Percentiles rank a stretch among this genome's conserved stretches.
Conservation (phyloP, 495 filamentous ascomycete genomes). For the Gamarada debralockiae region DNA sequence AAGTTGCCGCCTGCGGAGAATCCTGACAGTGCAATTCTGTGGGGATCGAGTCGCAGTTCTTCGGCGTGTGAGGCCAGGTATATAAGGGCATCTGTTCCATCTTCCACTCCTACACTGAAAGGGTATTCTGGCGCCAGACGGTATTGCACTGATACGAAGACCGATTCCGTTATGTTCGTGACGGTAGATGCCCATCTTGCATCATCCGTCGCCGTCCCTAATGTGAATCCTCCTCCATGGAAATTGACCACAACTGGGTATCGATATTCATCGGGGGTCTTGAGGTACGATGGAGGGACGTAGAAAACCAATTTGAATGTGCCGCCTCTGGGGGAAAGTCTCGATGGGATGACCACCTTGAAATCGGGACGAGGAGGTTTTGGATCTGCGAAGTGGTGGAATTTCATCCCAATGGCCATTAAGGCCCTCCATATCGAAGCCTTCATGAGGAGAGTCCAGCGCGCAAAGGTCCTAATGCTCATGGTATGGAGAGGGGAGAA, state of each 20-base stretch:
- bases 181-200: constrained; percentile 60
- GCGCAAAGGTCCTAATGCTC: constrained; percentile 36
- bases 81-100: constrained; percentile 66
- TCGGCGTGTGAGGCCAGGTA: constrained; percentile 58
- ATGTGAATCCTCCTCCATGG: constrained; percentile 75
- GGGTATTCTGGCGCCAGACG: constrained; percentile 74
- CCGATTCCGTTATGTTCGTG: constrained; percentile 34
- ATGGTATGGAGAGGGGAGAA: constrained; percentile 22
- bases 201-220: constrained; percentile 69
- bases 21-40: constrained; percentile 68
- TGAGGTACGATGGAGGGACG: constrained; percentile 58
- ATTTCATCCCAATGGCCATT: constrained; percentile 74
- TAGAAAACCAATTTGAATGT: constrained; percentile 76
- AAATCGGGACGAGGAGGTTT: constrained; percentile 66
- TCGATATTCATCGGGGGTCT: constrained; percentile 32
- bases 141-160: constrained; percentile 70
- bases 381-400: constrained; percentile 67
- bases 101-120: constrained; percentile 74
- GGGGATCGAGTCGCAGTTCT: constrained; percentile 50
- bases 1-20: constrained; percentile 91
- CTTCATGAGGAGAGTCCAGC: constrained; percentile 68
- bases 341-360: constrained; percentile 56
- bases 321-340: constrained; percentile 49
- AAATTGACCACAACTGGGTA: constrained; percentile 67
- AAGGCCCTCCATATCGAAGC: constrained; percentile 73